phyloP scores from a whole-genome alignment of 805 yeast species.

The Metschnikowia cerradonensis region DNA sequence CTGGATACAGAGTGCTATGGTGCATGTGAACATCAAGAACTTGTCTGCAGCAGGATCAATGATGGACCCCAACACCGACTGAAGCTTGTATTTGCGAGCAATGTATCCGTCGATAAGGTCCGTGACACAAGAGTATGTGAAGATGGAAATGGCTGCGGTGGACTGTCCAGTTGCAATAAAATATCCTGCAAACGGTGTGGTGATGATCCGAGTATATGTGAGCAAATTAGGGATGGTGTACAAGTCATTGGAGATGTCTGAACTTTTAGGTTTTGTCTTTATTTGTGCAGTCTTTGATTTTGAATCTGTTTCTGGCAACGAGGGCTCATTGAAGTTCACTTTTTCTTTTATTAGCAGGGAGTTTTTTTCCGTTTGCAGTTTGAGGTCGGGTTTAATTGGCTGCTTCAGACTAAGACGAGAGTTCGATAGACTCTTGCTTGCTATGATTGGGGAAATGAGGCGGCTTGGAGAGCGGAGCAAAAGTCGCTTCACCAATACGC shows the following conservation, averaged over 20 bases:
- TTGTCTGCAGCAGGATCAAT: conserved; percentile 97
- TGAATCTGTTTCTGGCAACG: too few species aligned
- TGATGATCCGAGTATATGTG: conserved; percentile 72
- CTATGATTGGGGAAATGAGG: background rate
- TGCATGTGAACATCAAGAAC: conserved; percentile 79
- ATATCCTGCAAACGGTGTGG: conserved; percentile 85
- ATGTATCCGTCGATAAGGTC: conserved; percentile 90
- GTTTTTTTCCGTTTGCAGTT: background rate
- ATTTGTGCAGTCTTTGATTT: background rate
- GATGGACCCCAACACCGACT: conserved; percentile 82
- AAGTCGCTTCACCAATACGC: background rate
- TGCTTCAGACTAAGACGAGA: background rate
- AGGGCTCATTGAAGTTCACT: too few species aligned
- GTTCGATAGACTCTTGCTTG: background rate
- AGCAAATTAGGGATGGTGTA: conserved; percentile 85
- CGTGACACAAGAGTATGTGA: conserved; percentile 82
- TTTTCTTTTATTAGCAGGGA: background rate
- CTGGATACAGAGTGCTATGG: conserved; percentile 67
- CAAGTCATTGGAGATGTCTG: conserved; percentile 29
- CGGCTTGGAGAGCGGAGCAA: background rate
- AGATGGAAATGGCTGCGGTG: conserved; percentile 63
- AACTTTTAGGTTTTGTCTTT: background rate
- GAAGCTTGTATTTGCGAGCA: conserved; percentile 75
- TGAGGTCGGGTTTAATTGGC: background rate
- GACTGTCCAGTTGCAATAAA: conserved; percentile 63